phyloP scores from a whole-genome alignment of 208 protist species.

The Leishmania martiniquensis region DNA sequence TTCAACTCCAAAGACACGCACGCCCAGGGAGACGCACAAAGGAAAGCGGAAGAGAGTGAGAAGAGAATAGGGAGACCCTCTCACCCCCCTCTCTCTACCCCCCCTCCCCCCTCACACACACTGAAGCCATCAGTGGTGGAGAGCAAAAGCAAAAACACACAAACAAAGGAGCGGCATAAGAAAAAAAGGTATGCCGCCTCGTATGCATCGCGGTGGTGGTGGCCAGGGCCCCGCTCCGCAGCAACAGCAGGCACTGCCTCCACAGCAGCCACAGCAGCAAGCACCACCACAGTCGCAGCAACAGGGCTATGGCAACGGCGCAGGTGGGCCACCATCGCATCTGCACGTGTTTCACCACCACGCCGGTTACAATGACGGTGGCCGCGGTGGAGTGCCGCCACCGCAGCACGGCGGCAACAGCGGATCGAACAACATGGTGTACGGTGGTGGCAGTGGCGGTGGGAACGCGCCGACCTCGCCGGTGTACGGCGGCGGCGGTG shows the following conservation, averaged over 20 bases:
- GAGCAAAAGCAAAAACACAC: not conserved
- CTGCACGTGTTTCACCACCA: constrained; percentile 43
- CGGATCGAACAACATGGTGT: constrained; percentile 37
- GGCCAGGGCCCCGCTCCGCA: constrained; percentile 23
- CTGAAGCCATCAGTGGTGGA: not conserved
- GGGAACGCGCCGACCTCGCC: constrained; percentile 28
- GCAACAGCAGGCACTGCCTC: constrained; percentile 23
- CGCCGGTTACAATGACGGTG: constrained; percentile 29
- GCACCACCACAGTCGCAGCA: constrained; percentile 21
- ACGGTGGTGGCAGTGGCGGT: constrained; percentile 18
- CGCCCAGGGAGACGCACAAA: not conserved
- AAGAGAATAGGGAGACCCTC: constrained; percentile 1
- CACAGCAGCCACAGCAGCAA: constrained; percentile 13
- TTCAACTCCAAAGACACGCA: not conserved
- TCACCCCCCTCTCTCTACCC: not conserved
- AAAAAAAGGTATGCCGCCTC: constrained; percentile 29
- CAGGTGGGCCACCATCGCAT: constrained; percentile 26
- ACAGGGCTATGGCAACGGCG: constrained; percentile 29
- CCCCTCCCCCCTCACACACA: not conserved
- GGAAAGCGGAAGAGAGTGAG: not conserved
- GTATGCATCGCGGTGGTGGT: constrained; percentile 37
- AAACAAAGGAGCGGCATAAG: not conserved
- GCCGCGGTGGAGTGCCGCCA: constrained; percentile 31
- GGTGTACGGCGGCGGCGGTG: constrained; percentile 29
- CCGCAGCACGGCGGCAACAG: constrained; percentile 39